Base-by-base conservation (phyloP, 2,329 filamentous ascomycete species). In the Aspergillus ruber region DNA sequence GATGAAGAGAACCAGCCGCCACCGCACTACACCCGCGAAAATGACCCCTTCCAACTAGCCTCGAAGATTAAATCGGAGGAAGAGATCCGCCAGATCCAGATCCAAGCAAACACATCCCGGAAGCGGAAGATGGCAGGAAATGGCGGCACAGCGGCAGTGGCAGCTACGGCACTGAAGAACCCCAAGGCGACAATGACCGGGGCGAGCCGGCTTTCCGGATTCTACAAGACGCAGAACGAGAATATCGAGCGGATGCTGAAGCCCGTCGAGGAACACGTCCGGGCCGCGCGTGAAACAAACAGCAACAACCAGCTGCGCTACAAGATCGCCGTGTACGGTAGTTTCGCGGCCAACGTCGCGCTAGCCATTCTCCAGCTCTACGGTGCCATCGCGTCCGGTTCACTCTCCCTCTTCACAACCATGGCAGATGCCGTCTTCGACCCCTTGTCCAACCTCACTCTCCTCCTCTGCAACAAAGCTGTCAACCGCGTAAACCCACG, bases 391-490 rank as follows among this genome's bases (percentile, higher is more conserved):
- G 82, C 86, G 0, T 95, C 90, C 0, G 83, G 86, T 42, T 96
- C 90, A n/a, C 79, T 97, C 32, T 95, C 91, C 4, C 82, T 98
- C 42, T 96, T 97, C 73, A 96, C 93, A 13, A 98, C 91, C 53
- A 95, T 95, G 87, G 91, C 90, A 13, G 93, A 98, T 69, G 84
- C 90, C 44, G 78, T 97, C 55, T 97, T 97, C 71, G 93, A 97
- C 64, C 93, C 90, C 7, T 65, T 94, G 61, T 91, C 86, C 61
- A 96, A 95, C 62, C 67, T 96, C 45, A 91, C 88, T 1, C 78
- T 97, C 12, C 89, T 97, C 49, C 69, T 95, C 33, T 89, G 86
- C 51, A 86, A 90, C 67, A 88, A 91, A 43, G 91, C 93, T 43
- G 89, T 96, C 56, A 86, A 86, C 59, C 83, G 82, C 45, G 91